A percentile compares a stretch with the other conserved stretches of the same genome.
Conservation (phyloP, 2,329 filamentous ascomycete genomes). For the Xylaria sp. region DNA sequence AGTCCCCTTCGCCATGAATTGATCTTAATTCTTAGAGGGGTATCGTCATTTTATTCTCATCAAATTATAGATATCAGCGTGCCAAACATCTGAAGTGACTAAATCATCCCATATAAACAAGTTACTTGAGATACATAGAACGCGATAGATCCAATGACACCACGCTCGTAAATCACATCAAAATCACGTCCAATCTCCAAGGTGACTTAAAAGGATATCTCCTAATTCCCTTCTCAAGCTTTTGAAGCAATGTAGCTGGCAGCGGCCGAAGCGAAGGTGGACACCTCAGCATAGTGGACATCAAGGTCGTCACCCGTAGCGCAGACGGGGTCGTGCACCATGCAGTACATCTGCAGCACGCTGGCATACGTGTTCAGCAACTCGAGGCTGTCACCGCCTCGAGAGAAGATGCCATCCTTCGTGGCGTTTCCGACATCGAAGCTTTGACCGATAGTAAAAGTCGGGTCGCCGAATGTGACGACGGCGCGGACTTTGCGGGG, state of each 20-base stretch:
- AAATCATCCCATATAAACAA: neutral
- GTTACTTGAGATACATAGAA: neutral
- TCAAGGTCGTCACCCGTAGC: conserved; percentile 23
- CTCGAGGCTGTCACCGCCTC: conserved; percentile 34
- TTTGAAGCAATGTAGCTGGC: conserved; percentile 25
- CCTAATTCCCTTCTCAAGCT: conserved; percentile 7
- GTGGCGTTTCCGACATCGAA: conserved; percentile 36
- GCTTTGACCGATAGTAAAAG: conserved; percentile 33
- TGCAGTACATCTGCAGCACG: conserved; percentile 34
- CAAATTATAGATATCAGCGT: neutral
- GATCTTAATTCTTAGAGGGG: neutral
- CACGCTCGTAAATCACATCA: neutral
- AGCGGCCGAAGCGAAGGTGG: conserved; percentile 25
- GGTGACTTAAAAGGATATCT: too few species aligned
- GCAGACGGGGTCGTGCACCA: conserved; percentile 34
- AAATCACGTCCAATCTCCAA: neutral
- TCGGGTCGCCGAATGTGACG: conserved; percentile 36
- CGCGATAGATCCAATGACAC: neutral
- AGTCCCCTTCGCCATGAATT: too few species aligned
- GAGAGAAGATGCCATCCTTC: conserved; percentile 36
- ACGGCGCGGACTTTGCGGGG: conserved; percentile 22
- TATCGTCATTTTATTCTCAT: neutral
- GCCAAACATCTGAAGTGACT: neutral
- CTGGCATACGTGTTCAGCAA: conserved; percentile 22
- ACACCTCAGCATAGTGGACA: conserved; percentile 34